A percentile compares a stretch with the other conserved stretches of the same genome.
phyloP scores from a whole-genome alignment of 306 rosid genomes.

The Cucurbita maxima region DNA sequence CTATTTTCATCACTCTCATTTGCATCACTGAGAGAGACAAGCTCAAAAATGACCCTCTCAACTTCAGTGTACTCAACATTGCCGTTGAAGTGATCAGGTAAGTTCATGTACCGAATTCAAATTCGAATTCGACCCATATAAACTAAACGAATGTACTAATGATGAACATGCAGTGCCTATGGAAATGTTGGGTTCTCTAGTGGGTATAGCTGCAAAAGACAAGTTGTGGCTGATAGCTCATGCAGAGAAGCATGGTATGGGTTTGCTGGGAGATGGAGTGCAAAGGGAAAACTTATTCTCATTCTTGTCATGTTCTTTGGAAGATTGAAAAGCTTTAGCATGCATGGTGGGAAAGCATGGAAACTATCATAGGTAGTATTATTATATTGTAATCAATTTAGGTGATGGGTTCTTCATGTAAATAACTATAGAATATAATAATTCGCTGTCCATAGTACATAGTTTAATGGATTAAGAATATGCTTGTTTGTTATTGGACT shows the following conservation, averaged over 20 bases:
- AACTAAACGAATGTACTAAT: too few relatives aligned
- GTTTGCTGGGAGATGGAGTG: constrained; percentile 42
- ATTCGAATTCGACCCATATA: too few relatives aligned
- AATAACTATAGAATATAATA: too few relatives aligned
- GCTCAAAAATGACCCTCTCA: constrained; percentile 57
- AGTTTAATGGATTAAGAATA: too few relatives aligned
- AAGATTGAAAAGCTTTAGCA: constrained; percentile 46
- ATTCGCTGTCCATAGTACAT: too few relatives aligned
- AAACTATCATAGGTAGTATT: background rate
- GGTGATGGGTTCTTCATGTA: too few relatives aligned
- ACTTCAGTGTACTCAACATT: constrained; percentile 45
- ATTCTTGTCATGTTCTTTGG: constrained; percentile 59
- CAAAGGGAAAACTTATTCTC: constrained; percentile 30
- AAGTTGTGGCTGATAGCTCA: constrained; percentile 6
- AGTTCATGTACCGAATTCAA: background rate
- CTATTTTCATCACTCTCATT: constrained; percentile 38
- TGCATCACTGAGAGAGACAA: constrained; percentile 49
- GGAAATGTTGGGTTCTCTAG: constrained; percentile 65
- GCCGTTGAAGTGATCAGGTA: constrained; percentile 47
- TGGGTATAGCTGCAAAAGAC: constrained; percentile 47
- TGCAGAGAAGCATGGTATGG: constrained; percentile 43
- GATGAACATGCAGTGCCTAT: constrained; percentile 36
- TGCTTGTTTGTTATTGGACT: too few relatives aligned
- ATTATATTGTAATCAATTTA: too few relatives aligned
- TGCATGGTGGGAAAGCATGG: constrained; percentile 40